Evolutionary conservation across 2,329 filamentous ascomycete species (phyloP).

Genomic region (Epichloe festucae): DNA sequence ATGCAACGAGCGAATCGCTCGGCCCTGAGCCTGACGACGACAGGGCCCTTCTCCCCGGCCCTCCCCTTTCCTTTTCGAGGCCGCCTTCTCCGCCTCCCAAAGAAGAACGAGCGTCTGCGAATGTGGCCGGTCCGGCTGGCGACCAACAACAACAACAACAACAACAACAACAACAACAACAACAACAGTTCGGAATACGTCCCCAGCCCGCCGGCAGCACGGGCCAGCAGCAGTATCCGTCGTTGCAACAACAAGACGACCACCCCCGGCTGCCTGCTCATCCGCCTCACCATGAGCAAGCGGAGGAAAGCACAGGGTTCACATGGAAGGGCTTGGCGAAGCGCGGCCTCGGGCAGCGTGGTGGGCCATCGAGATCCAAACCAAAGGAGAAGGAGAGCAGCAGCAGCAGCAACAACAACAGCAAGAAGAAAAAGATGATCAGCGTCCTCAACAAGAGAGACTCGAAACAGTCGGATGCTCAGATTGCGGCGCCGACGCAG

Average conservation of each 20-base stretch:
- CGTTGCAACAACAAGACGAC: no score
- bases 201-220: background rate
- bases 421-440: slow-evolving; percentile 15
- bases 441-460: slow-evolving; percentile 21
- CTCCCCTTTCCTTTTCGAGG: no score
- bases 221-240: no score
- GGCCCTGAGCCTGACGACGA: background rate
- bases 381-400: slow-evolving; percentile 11
- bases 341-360: slow-evolving; percentile 9
- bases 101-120: background rate
- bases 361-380: slow-evolving; percentile 7
- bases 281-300: background rate
- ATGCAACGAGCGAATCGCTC: background rate
- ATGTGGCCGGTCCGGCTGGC: background rate
- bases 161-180: background rate
- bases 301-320: slow-evolving; percentile 10
- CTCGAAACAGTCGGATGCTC: slow-evolving; percentile 13
- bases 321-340: slow-evolving; percentile 21
- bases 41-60: background rate
- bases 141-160: background rate
- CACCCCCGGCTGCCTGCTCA: no score
- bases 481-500: background rate
- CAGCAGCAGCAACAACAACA: slow-evolving; percentile 10
- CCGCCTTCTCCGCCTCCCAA: background rate
- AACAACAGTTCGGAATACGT: background rate